phyloP scores from a whole-genome alignment of 768 basidiomycete species.

The Lepiota subincarnata region DNA sequence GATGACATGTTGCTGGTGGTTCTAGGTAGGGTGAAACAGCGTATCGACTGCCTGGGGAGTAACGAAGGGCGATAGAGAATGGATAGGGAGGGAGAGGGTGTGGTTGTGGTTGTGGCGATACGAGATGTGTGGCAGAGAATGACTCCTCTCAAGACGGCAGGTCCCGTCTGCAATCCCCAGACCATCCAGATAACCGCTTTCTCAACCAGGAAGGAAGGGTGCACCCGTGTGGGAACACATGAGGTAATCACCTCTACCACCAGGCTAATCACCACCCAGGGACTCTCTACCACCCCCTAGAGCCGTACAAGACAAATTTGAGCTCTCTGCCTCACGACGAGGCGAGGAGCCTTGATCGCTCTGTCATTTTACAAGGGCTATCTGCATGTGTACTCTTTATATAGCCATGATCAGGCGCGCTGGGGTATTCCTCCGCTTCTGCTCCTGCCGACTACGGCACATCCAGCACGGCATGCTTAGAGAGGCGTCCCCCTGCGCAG shows the following conservation, averaged over 20 bases:
- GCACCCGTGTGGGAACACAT: neutral
- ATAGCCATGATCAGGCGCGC: too few relatives aligned
- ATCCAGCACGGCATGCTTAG: too few relatives aligned
- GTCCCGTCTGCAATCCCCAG: neutral
- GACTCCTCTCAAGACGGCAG: conserved; percentile 5
- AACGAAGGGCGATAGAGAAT: neutral
- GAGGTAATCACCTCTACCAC: neutral
- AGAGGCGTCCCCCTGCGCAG: too few relatives aligned
- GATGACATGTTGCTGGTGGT: neutral
- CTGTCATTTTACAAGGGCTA: neutral
- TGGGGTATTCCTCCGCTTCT: too few relatives aligned
- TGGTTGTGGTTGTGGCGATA: conserved; percentile 6
- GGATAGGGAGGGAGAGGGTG: neutral
- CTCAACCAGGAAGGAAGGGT: too few relatives aligned
- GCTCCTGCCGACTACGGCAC: too few relatives aligned
- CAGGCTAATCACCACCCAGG: too few relatives aligned
- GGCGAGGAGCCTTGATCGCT: too few relatives aligned
- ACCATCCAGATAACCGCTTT: conserved; percentile 4
- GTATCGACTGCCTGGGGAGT: neutral
- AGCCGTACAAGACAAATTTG: too few relatives aligned
- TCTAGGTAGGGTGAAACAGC: too few relatives aligned
- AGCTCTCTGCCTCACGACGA: too few relatives aligned
- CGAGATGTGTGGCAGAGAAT: conserved; percentile 7
- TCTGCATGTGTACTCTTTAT: neutral
- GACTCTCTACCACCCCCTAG: too few relatives aligned